Conservation (phyloP, 2,329 filamentous ascomycete genomes). For the Elsinoe batatas region DNA sequence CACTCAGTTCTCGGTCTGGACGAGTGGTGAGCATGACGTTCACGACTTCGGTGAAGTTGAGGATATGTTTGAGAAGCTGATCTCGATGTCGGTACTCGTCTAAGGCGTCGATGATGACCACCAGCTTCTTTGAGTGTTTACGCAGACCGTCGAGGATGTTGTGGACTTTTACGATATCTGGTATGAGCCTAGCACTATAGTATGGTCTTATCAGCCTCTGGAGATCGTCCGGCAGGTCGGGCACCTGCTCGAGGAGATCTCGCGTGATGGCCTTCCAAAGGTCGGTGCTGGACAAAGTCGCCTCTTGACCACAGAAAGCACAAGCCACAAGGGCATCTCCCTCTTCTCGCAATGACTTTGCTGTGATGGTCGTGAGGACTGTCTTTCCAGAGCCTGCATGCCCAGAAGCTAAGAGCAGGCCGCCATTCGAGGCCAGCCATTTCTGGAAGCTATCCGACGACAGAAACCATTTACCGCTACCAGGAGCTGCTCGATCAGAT, state of each 20-base stretch:
- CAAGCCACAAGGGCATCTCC: not conserved
- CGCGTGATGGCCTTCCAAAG: not conserved
- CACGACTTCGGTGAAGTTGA: not conserved
- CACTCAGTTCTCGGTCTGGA: not conserved
- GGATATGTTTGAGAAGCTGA: not conserved
- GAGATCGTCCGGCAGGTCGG: not conserved
- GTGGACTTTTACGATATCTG: not conserved
- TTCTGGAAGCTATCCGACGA: not conserved
- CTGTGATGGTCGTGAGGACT: not conserved
- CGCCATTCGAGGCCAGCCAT: not conserved
- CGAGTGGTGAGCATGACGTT: not conserved
- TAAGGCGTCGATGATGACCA: not conserved
- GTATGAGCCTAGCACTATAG: not conserved
- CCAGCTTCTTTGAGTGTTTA: not conserved
- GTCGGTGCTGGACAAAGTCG: not conserved
- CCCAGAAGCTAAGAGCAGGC: not conserved
- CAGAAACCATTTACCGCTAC: not conserved
- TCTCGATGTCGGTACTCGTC: not conserved
- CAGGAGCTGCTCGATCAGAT: not conserved
- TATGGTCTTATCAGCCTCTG: not conserved
- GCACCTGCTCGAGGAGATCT: not conserved
- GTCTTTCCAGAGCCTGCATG: not conserved
- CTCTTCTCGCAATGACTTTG: not conserved
- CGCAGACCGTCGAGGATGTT: not conserved
- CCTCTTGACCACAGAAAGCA: not conserved